Evolutionary conservation across 2,329 filamentous ascomycete genomes (phyloP), one percentile per base, ranked within the genome.

Genomic region (Zymoseptoria ardabiliae): DNA sequence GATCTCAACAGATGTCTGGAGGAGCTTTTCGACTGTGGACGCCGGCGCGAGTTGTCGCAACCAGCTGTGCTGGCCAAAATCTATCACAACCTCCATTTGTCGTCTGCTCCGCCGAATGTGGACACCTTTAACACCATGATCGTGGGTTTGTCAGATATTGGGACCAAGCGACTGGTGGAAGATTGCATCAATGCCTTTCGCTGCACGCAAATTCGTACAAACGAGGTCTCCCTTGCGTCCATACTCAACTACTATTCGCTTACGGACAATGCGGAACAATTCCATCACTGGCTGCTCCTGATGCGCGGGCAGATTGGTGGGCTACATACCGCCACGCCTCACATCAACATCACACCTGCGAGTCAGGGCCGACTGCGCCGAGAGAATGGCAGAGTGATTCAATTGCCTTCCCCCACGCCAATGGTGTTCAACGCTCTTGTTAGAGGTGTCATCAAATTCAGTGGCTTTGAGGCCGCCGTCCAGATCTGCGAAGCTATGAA

Each of bases 121-220:
- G 79, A 85, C 63, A 90, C 86, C 3, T 90, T 86, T 75, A 91
- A 91, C 68, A 80, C 81, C 11, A 78, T 94, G 23, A 80, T 93
- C 2, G 71, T 82, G n/a, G 82, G 83, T n/a, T 85, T 93, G 55
- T 79, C 81, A 56, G 55, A 55, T 8, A 48, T 58, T 1, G 51
- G 51, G 21, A 53, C 51, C 25, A 22, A 28, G 22, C 54, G 64
- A 11, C 66, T 75, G 21, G 71, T 76, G 22, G 51, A 66, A 1
- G 66, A 68, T 3, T 63, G 75, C 17, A 66, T 75, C 5, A 30
- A 28, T 13, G 65, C 68, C n/a, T 60, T 73, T 19, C 59, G 63
- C 4, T 64, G 63, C 21, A 72, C 73, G 45, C 73, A 76, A 41
- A 72, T 78, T 11, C 73, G 78, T 0, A 74, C 76, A 0, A 80